Evolutionary conservation across 495 filamentous ascomycete species (phyloP), one percentile per base, ranked within the genome.

Genomic region (Stereocaulon alpinum): DNA sequence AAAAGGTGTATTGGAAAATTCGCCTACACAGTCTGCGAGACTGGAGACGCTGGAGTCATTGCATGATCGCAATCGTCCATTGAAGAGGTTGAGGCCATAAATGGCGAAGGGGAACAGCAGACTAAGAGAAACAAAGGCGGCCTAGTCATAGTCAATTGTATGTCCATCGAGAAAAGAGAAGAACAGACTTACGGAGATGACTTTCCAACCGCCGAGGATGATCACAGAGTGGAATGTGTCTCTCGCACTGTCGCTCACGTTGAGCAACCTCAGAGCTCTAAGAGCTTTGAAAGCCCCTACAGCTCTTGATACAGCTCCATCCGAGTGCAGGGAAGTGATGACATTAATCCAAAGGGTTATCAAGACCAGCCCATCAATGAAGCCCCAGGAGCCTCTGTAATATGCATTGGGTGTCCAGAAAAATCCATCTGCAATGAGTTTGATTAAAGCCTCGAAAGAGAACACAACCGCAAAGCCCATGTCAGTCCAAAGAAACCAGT

Each of bases 401-500:
- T 94, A 99, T 5, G 93, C 94, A 74, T 99, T 96, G 0, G 93
- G 93, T 0, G 93, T 95, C 83, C 86, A 97, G 71, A 96, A 91
- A 66, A 95, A 88, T 20, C 93, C 93, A 74, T 99, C 93, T 0
- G 93, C 93, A 61, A 99, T 82, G 40, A 96, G 85, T 71, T 97
- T 97, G 75, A 99, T 92, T 22, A 81, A 63, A 0, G 92, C 91
- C 69, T 99, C 93, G 20, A 92, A 63, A 0, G 87, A 86, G 72
- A 99, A 99, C 24, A 97, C 68, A 10, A 84, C 73, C 22, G 92
- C 92, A 70, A 99, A 99, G 24, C 87, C 85, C 65, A 92, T 76
- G 71, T 99, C 93, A 9, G 87, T 86, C 74, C 86, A 95, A 10
- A 89, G 84, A 65, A 97, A 99, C 93, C 93, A 99, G 65, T 90